phyloP scores from a whole-genome alignment of 169 alveolate species.

The Plasmodium vivax region DNA sequence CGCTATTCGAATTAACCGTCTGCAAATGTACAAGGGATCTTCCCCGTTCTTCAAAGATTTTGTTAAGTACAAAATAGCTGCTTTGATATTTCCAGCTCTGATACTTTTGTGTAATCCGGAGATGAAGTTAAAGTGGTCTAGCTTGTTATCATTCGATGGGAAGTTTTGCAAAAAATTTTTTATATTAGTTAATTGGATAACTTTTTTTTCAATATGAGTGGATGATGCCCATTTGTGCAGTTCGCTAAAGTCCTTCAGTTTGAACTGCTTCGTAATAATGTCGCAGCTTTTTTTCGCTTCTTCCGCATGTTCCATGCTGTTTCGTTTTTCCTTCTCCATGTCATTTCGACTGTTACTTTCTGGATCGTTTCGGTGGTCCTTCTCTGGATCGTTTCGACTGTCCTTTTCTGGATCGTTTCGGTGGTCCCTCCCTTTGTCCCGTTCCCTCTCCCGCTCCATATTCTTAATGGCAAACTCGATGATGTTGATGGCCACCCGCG shows the following conservation, averaged over 20 bases:
- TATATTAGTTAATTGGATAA: slow-evolving; percentile 24
- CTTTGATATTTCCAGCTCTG: slow-evolving; percentile 68
- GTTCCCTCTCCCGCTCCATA: slow-evolving; percentile 7
- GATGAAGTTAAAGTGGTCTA: slow-evolving; percentile 67
- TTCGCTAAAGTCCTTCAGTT: not conserved
- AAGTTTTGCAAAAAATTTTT: slow-evolving; percentile 63
- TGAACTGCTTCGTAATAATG: not conserved
- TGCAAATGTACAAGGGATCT: slow-evolving; percentile 71
- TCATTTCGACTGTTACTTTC: not conserved
- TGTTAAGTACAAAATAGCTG: slow-evolving; percentile 66
- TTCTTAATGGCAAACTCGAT: slow-evolving; percentile 39
- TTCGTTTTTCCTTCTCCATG: not conserved
- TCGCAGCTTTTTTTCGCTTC: slow-evolving; percentile 1
- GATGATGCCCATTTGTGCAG: slow-evolving; percentile 5
- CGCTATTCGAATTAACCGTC: slow-evolving; percentile 72
- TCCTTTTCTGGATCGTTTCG: not conserved
- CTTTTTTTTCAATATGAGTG: slow-evolving; percentile 23
- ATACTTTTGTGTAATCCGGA: slow-evolving; percentile 74
- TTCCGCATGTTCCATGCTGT: not conserved
- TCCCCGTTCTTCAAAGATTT: slow-evolving; percentile 69
- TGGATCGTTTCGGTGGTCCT: no score
- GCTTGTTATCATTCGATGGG: slow-evolving; percentile 56
- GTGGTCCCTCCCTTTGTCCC: not conserved
- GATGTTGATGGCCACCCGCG: slow-evolving; percentile 60
- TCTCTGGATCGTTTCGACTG: no score